Evolutionary conservation across 1,284 basidiomycete species (phyloP), one percentile per base, ranked within the genome.

Genomic region (Pyrrhoderma lamaoense): DNA sequence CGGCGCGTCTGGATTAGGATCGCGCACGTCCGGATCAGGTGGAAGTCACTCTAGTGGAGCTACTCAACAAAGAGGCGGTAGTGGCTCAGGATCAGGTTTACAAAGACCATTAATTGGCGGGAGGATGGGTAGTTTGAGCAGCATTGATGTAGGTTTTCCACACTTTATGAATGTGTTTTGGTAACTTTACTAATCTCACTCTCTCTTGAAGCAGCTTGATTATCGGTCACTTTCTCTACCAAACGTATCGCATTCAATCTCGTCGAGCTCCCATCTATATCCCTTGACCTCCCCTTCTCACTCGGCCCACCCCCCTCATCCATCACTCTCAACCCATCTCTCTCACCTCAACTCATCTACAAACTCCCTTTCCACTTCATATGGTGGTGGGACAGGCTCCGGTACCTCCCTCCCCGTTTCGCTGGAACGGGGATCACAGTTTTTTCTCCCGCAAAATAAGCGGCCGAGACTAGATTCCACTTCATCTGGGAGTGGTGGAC

Each of bases 371-470:
- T 43, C 47, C 1, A 38, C 47, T 36, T 38, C 52, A 8, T 35
- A 27, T 3, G 27, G 48, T 27, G 35, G 37, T 9, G 38, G 40
- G 8, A 38, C 48, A 16, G 38, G 39, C 22, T 43, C 45, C 8
- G 36, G 36, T 13, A 42, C 39, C 46, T 35, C 51, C 13, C 23
- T 55, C 21, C 54, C 54, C 9, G 54, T 55, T 8, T 52, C 51
- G 8, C 46, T 52, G 11, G 54, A 52, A 22, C 50, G 54, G 36
- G 34, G 25, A 7, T 37, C 31, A 49, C 21, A 36, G 31, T 27
- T 34, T 22, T 38, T 21, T 40, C 42, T 34, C 16, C 46, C 22
- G n/a, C n/a, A n/a, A 7, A 11, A 40, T 9, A 54, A 54, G 44
- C 36, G 49, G 2, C 49, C 42, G 9, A 36, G 53, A 19, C 19